Base-by-base conservation (phyloP, 345 rosid species). In the Ricinus communis region DNA sequence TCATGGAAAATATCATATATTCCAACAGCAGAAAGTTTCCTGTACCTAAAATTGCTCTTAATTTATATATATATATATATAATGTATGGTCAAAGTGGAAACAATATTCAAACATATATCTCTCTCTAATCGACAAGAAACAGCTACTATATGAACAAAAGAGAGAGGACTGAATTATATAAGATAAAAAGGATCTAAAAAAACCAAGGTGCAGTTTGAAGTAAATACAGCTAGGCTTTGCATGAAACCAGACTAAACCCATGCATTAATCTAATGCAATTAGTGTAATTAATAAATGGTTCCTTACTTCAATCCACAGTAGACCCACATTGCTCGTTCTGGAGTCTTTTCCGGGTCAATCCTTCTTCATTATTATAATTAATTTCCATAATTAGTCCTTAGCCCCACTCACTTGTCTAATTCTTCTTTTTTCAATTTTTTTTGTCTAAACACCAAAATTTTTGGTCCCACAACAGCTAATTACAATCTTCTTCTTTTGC, bases 191-290 rank as follows among this genome's bases (percentile, higher is more conserved):
- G 47, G 7, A 43, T 43, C 14, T 43, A 43, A 43, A 33, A 33
- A 2, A 31, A 38, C 12, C 16, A 38, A 53, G 71, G 21, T 52
- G 61, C 8, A n/a, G 21, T 21, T 14, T 38, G 56, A 61, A 24
- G 65, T 21, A 25, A 71, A 43, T 43, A 69, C 81, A 80, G 82
- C 78, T 57, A 50, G 62, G 66, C 75, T 61, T 74, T 51, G 71
- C 74, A 63, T 57, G 53, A 80, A 75, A 75, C 51, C 78, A 55
- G 13, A 25, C 71, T 68, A 24, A 47, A 27, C 24, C 38, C 52
- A 41, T 52, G 62, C 49, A 49, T 67, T 58, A 60, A 62, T 69
- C 43, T 40, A 30, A 36, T 50, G 50, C 1, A 3, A 13, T 18
- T n/a, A 22, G n/a, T 51, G 41, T 5, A 1, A 7, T 10, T 22